Evolutionary conservation across 2,329 filamentous ascomycete species (phyloP), one percentile per base, ranked within the genome.

Genomic region (Monosporascus ibericus): DNA sequence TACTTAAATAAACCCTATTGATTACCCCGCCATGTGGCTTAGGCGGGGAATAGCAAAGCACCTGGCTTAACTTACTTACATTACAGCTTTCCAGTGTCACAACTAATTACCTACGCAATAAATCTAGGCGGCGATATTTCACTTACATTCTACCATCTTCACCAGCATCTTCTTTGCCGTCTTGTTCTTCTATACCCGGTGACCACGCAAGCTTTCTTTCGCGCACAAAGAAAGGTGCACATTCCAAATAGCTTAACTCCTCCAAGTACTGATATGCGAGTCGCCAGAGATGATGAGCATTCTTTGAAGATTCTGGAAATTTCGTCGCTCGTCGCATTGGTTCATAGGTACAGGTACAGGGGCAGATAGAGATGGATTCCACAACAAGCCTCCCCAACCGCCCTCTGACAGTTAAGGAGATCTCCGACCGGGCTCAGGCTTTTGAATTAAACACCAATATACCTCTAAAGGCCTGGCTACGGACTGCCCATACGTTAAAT

Each of bases 361-460:
- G 38, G 17, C 17, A 18, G 38, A 9, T 37, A 47, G 63, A 49
- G 48, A 70, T 70, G 68, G 56, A 60, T 44, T 60, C 58, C 14
- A 39, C 49, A 0, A 20, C 50, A 17, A 34, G 44, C 24, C 42
- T 48, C 25, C 70, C 68, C 6, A 69, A 68, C 48, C 72, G 74
- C 63, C 91, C 91, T 40, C 73, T 87, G 70, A 91, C 78, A 59
- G 80, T 94, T 52, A 85, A 86, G 63, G 87, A 95, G 65, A 87
- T 97, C 55, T 82, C 86, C 11, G 76, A 80, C 30, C 84, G 86
- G 60, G 94, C 92, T 3, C 78, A 85, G 57, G 82, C 87, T 58
- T 96, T 94, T 67, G 83, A 87, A 52, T 97, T 92, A 73, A 89
- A 91, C 67, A 78, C 80, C 2, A 78, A 80, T 34, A 87, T 96